These are phyloP conservation scores for Omphalotus guepiniiformis DNA, from an alignment of 768 basidiomycete genomes.

Conservation along the genomic window DNA sequence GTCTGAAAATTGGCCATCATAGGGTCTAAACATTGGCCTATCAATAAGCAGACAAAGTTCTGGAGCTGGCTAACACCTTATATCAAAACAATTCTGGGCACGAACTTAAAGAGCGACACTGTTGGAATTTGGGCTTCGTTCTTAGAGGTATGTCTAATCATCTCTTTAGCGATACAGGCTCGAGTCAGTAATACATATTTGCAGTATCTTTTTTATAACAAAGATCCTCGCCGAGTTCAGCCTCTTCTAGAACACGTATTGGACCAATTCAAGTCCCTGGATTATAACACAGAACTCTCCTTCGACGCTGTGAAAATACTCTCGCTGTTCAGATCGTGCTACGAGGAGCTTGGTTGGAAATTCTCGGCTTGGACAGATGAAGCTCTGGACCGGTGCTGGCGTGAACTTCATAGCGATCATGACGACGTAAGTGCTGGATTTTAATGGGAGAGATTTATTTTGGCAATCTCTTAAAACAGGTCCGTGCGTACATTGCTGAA, in stretches of 20 bases:
- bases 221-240: constrained; percentile 80
- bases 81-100: constrained; percentile 60
- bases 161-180: background rate
- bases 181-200: constrained; percentile 4
- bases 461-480: constrained; percentile 31
- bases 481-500: constrained; percentile 73
- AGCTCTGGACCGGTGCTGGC: constrained; percentile 64
- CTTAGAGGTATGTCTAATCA: constrained; percentile 49
- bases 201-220: constrained; percentile 72
- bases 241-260: constrained; percentile 75
- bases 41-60: constrained; percentile 56
- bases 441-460: constrained; percentile 6
- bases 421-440: constrained; percentile 53
- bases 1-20: constrained; percentile 16
- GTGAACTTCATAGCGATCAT: constrained; percentile 69
- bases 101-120: constrained; percentile 79
- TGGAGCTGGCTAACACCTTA: constrained; percentile 81
- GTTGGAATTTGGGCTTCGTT: constrained; percentile 76
- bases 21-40: constrained; percentile 89
- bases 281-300: constrained; percentile 79
- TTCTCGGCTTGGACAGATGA: constrained; percentile 76
- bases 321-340: constrained; percentile 64
- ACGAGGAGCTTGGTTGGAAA: constrained; percentile 74
- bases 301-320: constrained; percentile 74
- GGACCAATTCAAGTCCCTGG: constrained; percentile 56